Evolutionary conservation across 2,329 filamentous ascomycete species (phyloP), one percentile per base, ranked within the genome.

Genomic region (Apiospora sp.): DNA sequence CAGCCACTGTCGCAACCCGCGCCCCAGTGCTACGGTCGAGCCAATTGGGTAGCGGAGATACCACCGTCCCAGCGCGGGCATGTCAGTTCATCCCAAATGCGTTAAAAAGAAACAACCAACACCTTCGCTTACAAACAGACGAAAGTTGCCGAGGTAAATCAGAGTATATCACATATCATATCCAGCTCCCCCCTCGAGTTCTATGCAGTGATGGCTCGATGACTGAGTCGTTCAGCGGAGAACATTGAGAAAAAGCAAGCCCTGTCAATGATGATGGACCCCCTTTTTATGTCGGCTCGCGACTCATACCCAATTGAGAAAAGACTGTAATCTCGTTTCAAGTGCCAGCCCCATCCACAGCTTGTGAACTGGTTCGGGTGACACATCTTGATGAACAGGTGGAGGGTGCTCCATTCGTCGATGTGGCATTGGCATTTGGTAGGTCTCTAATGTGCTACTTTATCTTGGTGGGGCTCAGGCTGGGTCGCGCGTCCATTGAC

Each of bases 201-300:
- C 22, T 1, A 24, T 64, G 58, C 58, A n/a, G 14, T 41, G 58
- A 37, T 64, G 58, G 19, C 19, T 13, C 34, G 19, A 41, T 64
- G 58, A 64, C 34, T n/a, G 34, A 64, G n/a, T 64, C 58, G 58
- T 19, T n/a, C 22, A n/a, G 58, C 34, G 34, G 30, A 19, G 58
- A 22, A 24, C 4, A 14, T n/a, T 24, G 10, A 41, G 10, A 61
- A 54, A 34, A 61, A n/a, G 30, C n/a, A 64, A 34, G 58, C 58
- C 34, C 30, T 24, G 58, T 12, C 58, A 14, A 22, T 7, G 8
- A 2, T 10, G 1, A 19, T 41, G 7, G 54, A n/a, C 30, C 30
- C 58, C 58, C 34, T 64, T 64, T 64, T 64, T 30, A 3, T 41
- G 30, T 41, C 19, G 34, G 58, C 19, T 64, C 58, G 58, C 58